Percentiles rank a stretch among this genome's conserved stretches.
phyloP scores from a whole-genome alignment of 1,284 basidiomycete species.

The Leccinum pallidistipes region DNA sequence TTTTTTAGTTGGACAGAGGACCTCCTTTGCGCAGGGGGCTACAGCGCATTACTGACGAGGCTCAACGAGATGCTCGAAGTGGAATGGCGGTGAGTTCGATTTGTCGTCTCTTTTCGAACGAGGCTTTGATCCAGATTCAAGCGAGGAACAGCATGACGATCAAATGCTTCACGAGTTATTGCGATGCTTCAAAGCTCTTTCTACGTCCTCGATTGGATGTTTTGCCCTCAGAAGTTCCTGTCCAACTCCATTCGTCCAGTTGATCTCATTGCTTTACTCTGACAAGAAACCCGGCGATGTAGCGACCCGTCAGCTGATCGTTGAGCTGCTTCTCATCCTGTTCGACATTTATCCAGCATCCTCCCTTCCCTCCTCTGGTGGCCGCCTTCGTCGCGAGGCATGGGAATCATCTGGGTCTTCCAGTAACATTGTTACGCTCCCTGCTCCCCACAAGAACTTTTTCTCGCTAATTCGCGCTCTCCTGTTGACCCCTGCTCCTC shows the following conservation, averaged over 20 bases:
- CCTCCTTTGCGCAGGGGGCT: slow-evolving; percentile 87
- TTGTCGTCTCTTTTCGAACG: slow-evolving; percentile 2
- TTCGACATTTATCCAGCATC: slow-evolving; percentile 82
- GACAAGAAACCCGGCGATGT: slow-evolving; percentile 98
- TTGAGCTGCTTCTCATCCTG: slow-evolving; percentile 80
- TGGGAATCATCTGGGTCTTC: slow-evolving; percentile 52
- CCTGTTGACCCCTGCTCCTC: slow-evolving; percentile 74
- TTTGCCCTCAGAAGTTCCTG: slow-evolving; percentile 80
- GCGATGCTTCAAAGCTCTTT: slow-evolving; percentile 91
- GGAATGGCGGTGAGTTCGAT: slow-evolving; percentile 82
- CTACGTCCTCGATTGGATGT: slow-evolving; percentile 84
- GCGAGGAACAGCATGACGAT: slow-evolving; percentile 98
- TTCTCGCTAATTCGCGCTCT: slow-evolving; percentile 71
- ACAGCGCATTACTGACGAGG: slow-evolving; percentile 77
- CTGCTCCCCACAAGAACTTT: slow-evolving; percentile 67
- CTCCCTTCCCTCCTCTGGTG: slow-evolving; percentile 54
- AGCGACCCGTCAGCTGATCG: slow-evolving; percentile 84
- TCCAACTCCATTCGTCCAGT: slow-evolving; percentile 83
- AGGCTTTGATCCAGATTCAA: slow-evolving; percentile 33
- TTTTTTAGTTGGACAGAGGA: slow-evolving; percentile 80
- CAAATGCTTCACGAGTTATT: slow-evolving; percentile 90
- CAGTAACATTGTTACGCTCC: slow-evolving; percentile 57
- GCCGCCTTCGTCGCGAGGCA: slow-evolving; percentile 47
- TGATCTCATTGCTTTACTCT: slow-evolving; percentile 86
- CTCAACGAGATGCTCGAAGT: slow-evolving; percentile 93